These are phyloP conservation scores for Helminthosporium solani DNA, from an alignment of 2,329 filamentous ascomycete species.

Conservation along the genomic window DNA sequence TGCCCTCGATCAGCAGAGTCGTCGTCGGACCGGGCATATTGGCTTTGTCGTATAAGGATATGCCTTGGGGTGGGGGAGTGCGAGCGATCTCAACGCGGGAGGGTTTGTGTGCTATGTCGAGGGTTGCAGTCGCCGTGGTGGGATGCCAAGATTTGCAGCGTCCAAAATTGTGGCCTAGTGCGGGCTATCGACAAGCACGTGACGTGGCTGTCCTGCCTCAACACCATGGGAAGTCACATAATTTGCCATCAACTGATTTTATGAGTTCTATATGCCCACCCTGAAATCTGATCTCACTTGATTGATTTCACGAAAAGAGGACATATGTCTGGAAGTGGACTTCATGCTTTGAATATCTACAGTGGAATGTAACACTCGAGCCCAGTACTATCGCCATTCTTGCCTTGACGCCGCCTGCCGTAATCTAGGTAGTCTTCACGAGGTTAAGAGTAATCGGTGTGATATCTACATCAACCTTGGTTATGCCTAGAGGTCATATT, in stretches of 20 bases:
- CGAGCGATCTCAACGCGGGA: conserved; percentile 7
- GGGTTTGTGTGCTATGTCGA: conserved; percentile 27
- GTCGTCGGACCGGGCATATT: conserved; percentile 62
- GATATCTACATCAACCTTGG: conserved; percentile 17
- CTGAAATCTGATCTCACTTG: too few relatives aligned
- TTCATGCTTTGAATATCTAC: too few relatives aligned
- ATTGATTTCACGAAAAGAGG: too few relatives aligned
- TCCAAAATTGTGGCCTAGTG: conserved; percentile 19
- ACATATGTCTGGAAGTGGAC: too few relatives aligned
- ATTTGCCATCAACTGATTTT: too few relatives aligned
- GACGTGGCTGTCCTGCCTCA: background rate
- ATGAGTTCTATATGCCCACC: too few relatives aligned
- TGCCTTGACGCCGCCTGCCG: background rate
- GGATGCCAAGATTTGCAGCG: conserved; percentile 32
- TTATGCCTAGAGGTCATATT: conserved; percentile 17
- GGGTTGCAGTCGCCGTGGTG: conserved; percentile 23
- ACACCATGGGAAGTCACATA: too few relatives aligned
- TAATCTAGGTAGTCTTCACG: conserved; percentile 12
- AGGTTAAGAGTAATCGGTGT: conserved; percentile 21
- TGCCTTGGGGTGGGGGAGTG: conserved; percentile 22
- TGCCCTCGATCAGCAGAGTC: conserved; percentile 78
- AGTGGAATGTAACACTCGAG: too few relatives aligned
- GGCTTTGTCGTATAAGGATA: conserved; percentile 21
- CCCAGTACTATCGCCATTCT: too few relatives aligned
- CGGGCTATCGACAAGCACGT: conserved; percentile 19